Evolutionary conservation across 768 basidiomycete species (phyloP).

Genomic region (Paxillus involutus): DNA sequence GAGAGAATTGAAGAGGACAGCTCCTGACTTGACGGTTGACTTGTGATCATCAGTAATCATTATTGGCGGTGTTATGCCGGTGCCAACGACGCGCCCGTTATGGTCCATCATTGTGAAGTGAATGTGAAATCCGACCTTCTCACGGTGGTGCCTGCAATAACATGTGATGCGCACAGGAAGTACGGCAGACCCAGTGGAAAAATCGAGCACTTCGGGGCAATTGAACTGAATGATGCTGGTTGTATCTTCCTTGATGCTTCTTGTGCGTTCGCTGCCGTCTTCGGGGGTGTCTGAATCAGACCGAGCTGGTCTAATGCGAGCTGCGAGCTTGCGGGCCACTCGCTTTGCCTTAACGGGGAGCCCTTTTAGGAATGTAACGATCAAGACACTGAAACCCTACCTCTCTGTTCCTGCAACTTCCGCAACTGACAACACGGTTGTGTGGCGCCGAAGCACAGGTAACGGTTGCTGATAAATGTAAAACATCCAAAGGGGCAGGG

Average conservation of each 20-base stretch:
- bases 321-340: slow-evolving; percentile 84
- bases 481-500: slow-evolving; percentile 63
- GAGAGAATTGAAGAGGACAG: slow-evolving; percentile 32
- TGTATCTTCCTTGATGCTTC: slow-evolving; percentile 56
- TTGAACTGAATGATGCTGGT: slow-evolving; percentile 95
- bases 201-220: slow-evolving; percentile 86
- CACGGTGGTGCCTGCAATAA: slow-evolving; percentile 97
- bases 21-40: slow-evolving; percentile 46
- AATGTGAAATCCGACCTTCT: slow-evolving; percentile 93
- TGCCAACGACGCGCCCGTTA: slow-evolving; percentile 75
- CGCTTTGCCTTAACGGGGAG: slow-evolving; percentile 70
- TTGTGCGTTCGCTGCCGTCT: slow-evolving; percentile 48
- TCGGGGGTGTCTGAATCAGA: slow-evolving; percentile 73
- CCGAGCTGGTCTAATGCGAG: slow-evolving; percentile 75
- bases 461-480: slow-evolving; percentile 71
- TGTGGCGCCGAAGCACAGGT: slow-evolving; percentile 82
- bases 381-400: slow-evolving; percentile 37
- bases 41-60: slow-evolving; percentile 99
- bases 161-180: slow-evolving; percentile 97
- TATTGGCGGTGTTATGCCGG: slow-evolving; percentile 82
- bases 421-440: slow-evolving; percentile 75
- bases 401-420: slow-evolving; percentile 88
- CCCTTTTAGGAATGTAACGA: slow-evolving; percentile 6
- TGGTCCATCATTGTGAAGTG: slow-evolving; percentile 84
- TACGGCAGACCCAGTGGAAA: slow-evolving; percentile 80